phyloP scores from a whole-genome alignment of 23 red algal genomes.

The Agarophyton chilense region DNA sequence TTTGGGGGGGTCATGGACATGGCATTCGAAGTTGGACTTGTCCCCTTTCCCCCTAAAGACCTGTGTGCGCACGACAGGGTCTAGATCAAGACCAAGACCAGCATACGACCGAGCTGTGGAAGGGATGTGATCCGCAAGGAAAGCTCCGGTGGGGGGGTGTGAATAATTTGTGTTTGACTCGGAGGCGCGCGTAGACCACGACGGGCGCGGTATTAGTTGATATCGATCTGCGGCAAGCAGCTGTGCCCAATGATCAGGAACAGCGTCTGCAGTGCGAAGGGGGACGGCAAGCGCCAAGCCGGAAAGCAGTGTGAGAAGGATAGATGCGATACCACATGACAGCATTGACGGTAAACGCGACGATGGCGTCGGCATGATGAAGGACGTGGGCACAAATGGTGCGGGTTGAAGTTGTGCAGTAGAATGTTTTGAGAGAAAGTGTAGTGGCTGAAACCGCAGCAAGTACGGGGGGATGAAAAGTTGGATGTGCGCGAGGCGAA shows the following conservation, averaged over 20 bases:
- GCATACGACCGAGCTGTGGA: not conserved
- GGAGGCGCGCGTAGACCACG: not conserved
- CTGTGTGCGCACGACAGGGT: not conserved
- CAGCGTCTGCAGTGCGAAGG: not conserved
- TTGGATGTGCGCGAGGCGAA: no score
- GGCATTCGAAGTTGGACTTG: constrained; percentile 41
- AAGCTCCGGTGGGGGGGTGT: not conserved
- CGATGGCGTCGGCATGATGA: not conserved
- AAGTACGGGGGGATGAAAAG: not conserved
- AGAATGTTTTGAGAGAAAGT: not conserved
- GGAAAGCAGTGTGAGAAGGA: not conserved
- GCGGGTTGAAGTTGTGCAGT: not conserved
- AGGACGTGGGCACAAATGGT: not conserved
- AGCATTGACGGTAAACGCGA: not conserved
- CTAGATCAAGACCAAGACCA: not conserved
- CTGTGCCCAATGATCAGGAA: constrained; percentile 49
- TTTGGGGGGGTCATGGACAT: constrained; percentile 17
- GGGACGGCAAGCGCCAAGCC: not conserved
- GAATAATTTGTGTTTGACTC: not conserved
- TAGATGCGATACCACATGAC: not conserved
- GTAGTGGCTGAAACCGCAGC: not conserved
- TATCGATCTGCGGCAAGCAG: constrained; percentile 29
- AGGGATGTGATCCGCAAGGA: not conserved
- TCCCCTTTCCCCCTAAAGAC: constrained; percentile 1
- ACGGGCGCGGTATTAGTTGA: constrained; percentile 1